Conservation (phyloP, 2,329 filamentous ascomycete species). For the Elsinoe necatrix region DNA sequence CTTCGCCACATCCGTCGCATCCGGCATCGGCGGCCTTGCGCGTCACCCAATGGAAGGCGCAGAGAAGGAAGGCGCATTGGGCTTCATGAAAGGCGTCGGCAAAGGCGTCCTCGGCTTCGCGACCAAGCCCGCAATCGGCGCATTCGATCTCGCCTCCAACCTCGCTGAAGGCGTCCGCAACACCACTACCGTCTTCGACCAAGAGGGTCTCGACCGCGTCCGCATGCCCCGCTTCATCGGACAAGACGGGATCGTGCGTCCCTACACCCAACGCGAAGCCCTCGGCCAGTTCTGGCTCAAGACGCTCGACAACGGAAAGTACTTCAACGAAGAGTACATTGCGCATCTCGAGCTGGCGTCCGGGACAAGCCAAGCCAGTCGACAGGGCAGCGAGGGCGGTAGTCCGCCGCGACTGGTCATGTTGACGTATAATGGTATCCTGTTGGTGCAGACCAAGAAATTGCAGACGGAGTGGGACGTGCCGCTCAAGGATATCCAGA, state of each 20-base stretch:
- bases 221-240: slow-evolving; percentile 90
- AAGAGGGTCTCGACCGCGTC: slow-evolving; percentile 85
- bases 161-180: slow-evolving; percentile 96
- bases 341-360: slow-evolving; percentile 74
- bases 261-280: slow-evolving; percentile 89
- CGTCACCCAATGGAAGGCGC: slow-evolving; percentile 91
- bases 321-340: slow-evolving; percentile 96
- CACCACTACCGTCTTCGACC: slow-evolving; percentile 96
- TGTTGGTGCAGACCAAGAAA: slow-evolving; percentile 80
- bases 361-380: slow-evolving; percentile 59
- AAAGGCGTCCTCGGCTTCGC: slow-evolving; percentile 91
- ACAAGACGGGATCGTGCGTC: slow-evolving; percentile 83
- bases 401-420: slow-evolving; percentile 57
- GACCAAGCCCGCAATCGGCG: slow-evolving; percentile 92
- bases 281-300: slow-evolving; percentile 98
- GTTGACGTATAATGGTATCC: slow-evolving; percentile 57
- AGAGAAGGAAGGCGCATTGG: slow-evolving; percentile 85
- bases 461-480: slow-evolving; percentile 93
- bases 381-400: slow-evolving; percentile 16
- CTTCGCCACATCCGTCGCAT: slow-evolving; percentile 84
- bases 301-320: slow-evolving; percentile 93
- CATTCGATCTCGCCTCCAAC: slow-evolving; percentile 94
- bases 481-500: slow-evolving; percentile 89
- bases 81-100: slow-evolving; percentile 95
- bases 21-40: slow-evolving; percentile 85